Evolutionary conservation across 1,139 yeast genomes (phyloP), one percentile per base, ranked within the genome.

Genomic region (Saccharomyces pastorianus): DNA sequence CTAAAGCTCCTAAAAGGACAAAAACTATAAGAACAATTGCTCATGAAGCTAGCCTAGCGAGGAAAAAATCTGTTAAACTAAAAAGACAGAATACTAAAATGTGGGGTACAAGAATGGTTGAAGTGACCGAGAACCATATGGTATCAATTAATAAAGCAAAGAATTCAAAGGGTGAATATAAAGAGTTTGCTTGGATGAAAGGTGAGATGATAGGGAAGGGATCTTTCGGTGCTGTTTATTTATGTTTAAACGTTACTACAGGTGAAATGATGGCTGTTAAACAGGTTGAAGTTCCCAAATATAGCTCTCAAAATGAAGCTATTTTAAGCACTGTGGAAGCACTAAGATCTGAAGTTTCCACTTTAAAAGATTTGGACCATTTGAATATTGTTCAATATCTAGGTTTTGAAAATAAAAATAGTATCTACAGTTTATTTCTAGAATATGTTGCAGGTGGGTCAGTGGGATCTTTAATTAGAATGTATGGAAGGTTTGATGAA

Each of bases 221-320:
- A 0, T 91, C 97, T 0, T 95, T 91, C 76, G 99, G 99, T n/a
- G 85, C 88, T 48, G 99, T 95, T 0, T 93, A 81, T 65, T 76
- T 95, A 56, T 98, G 96, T 0, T 77, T 95, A 65, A 95, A 95
- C 69, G 95, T 90, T 14, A 93, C 98, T 0, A 90, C 96, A 0
- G 98, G 99, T 54, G 99, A 95, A 65, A 91, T 95, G 96, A 84
- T 95, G 73, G 99, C 99, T 0, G 99, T 95, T 1, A 95, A 95
- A 67, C 99, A 95, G 69, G 97, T 93, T 4, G 83, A 80, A 51
- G 86, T 86, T 4, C 85, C 89, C 1, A 63, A 66, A 49, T 75
- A 71, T 50, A 72, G 76, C 26, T 69, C 75, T 13, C 81, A 76
- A 53, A 73, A 73, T 51, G 80, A 78, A 51, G 71, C 72, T 46